A percentile compares a stretch with the other conserved stretches of the same genome.
Evolutionary conservation across 176 grass and related monocot species (phyloP).

Genomic region (Musa beccarii): DNA sequence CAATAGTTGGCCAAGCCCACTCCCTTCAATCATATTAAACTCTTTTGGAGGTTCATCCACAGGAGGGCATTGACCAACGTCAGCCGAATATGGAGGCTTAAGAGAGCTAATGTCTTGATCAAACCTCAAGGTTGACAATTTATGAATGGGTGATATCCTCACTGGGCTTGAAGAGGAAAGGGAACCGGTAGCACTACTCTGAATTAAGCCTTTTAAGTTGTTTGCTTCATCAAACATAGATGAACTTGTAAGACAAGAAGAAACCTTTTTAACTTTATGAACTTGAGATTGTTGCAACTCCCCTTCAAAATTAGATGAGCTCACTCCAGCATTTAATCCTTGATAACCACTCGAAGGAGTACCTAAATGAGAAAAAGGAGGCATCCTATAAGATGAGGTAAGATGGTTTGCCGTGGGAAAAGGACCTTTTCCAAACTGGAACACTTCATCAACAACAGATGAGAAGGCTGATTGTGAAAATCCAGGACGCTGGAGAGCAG

Average conservation of each 20-base stretch:
- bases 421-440: conserved; percentile 49
- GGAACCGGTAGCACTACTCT: conserved; percentile 9
- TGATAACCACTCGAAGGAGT: conserved; percentile 37
- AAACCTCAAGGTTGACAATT: conserved; percentile 42
- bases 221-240: conserved; percentile 20
- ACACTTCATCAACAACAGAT: conserved; percentile 88
- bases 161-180: conserved; percentile 39
- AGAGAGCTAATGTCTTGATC: conserved; percentile 41
- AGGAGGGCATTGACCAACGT: conserved; percentile 5
- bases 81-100: conserved; percentile 16
- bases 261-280: conserved; percentile 31
- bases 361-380: conserved; percentile 22
- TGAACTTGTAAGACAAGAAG: conserved; percentile 22
- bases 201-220: conserved; percentile 43
- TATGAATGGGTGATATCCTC: conserved; percentile 32
- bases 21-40: conserved; percentile 20
- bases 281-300: conserved; percentile 26
- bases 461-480: conserved; percentile 66
- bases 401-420: conserved; percentile 29
- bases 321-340: conserved; percentile 31
- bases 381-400: conserved; percentile 32
- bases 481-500: conserved; percentile 41
- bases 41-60: conserved; percentile 26
- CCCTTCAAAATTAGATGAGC: conserved; percentile 39
- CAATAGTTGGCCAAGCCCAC: too few species aligned